phyloP scores from a whole-genome alignment of 2,329 filamentous ascomycete species.

The Fusarium lateritium region DNA sequence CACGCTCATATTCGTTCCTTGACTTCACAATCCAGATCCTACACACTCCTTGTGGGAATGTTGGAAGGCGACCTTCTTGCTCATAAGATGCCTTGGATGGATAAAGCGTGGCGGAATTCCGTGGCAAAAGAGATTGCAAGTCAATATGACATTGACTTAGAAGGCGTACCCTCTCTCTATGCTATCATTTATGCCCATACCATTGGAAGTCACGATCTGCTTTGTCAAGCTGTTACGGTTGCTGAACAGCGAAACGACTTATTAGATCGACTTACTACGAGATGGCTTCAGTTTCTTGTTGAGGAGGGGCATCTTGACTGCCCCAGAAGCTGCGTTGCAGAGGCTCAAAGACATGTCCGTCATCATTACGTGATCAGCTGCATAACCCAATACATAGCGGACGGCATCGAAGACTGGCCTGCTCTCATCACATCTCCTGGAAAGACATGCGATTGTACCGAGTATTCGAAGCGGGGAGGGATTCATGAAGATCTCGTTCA shows the following conservation, averaged over 20 bases:
- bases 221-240: not conserved
- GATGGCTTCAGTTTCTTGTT: not conserved
- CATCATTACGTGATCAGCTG: not conserved
- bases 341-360: not conserved
- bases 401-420: not conserved
- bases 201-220: not conserved
- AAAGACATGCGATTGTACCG: not conserved
- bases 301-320: not conserved
- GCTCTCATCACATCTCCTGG: not conserved
- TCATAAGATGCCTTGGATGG: not conserved
- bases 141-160: too few relatives aligned
- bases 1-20: not conserved
- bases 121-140: accelerated
- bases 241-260: not conserved
- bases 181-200: not conserved
- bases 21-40: not conserved
- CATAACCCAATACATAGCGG: not conserved
- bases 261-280: not conserved
- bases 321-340: not conserved
- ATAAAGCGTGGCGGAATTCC: not conserved
- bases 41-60: not conserved
- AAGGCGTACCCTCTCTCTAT: too few relatives aligned
- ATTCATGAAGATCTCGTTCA: not conserved
- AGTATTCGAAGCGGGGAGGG: not conserved
- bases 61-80: not conserved